Evolutionary conservation across 75 land plant genomes (phyloP), one percentile per base, ranked within the genome.

Genomic region (Chamaecyparis obtusa): DNA sequence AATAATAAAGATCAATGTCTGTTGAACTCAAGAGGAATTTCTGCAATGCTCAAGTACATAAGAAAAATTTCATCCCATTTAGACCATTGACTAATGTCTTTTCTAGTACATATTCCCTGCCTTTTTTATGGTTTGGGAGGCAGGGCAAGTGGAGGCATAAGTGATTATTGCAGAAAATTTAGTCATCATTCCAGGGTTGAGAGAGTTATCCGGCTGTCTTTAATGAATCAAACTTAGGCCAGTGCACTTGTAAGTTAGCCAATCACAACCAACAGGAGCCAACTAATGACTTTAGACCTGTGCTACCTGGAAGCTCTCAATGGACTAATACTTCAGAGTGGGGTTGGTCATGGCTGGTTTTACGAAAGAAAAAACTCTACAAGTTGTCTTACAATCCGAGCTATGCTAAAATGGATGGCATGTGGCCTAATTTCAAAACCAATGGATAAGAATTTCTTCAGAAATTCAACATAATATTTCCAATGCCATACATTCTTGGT

Each of bases 211-310:
- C 17, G 11, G n/a, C 43, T 10, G 15, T 32, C 67, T 80, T 80
- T 44, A 80, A 30, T 27, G 11, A 80, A 44, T 44, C 48, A 80
- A 44, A 80, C 49, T 80, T 2, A 80, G 46, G 19, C 48, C 9
- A 36, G 46, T 80, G 48, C 30, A 80, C 24, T 41, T 9, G 13
- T 21, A 19, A 27, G 30, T 44, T 48, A 77, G 43, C 43, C 37
- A 77, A 77, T 77, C 21, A 36, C 41, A 77, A 77, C 80, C 80
- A 77, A 37, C 19, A 76, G 19, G 79, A 76, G 16, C 79, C 79
- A 76, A 76, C 79, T 16, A 16, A 35, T 75, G 77, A 30, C 36
- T 35, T 33, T 13, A 35, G 9, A 9, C 16, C 3, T 32, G 14
- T 10, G 35, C 33, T 33, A 11, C 67, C 17, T 35, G 39, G 17